Evolutionary conservation across 2,329 filamentous ascomycete species (phyloP), one percentile per base, ranked within the genome.

Genomic region (Penicillium sp.): DNA sequence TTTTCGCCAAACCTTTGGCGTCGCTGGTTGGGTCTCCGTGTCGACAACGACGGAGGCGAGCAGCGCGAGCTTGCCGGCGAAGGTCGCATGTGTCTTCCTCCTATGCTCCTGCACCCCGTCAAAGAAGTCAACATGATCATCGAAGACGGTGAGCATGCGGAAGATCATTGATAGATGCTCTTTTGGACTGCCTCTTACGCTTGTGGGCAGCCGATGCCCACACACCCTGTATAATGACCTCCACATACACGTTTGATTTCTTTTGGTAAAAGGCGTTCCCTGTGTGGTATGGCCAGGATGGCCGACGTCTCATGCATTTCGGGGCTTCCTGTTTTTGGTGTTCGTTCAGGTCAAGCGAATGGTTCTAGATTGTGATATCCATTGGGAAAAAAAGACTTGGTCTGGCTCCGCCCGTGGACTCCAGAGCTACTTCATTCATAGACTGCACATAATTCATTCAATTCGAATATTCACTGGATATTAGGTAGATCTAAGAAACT

Each of bases 1-100:
- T 96, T 96, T 68, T 86, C 89, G 6, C 83, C 86, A 3, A 90
- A 90, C 59, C 67, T 97, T 67, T 97, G 94, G 79, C 82, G 85
- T 46, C 81, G 91, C 56, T 97, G 93, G 93, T 76, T 96, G 34
- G 92, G 92, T 1, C 85, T 93, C 66, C 85, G 83, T 60, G 88
- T 93, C 34, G 86, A 90, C 68, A 88, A 90, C 61, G 87, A 90
- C 52, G 88, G 88, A 10, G 90, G 90, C 22, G 88, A 92, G 65
- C 82, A 88, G 72, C 87, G 88, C 62, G 91, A 94, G 74, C 72
- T 83, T 57, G 81, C 81, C 3, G 86, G 88, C 14, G 89, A 92
- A 72, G 90, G 90, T 10, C 83, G 92, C 55, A 95, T 96, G 91
- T 97, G 92, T 75, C 76, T 96, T 39, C 91, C 92, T 7, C 90